Conservation (phyloP, 2,329 filamentous ascomycete species). For the Hypoxylon sp. region DNA sequence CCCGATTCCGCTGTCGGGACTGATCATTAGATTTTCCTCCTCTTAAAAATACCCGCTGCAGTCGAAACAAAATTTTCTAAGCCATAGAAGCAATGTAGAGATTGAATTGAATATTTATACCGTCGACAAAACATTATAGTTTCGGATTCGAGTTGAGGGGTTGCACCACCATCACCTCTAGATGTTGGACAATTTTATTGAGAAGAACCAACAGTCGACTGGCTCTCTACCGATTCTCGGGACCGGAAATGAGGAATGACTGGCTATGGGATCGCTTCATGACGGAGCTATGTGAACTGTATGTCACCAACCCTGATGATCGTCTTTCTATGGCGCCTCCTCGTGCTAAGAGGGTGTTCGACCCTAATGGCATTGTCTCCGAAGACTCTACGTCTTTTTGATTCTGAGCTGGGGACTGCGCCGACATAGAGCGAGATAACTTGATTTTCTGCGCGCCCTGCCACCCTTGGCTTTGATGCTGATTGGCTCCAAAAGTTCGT, state of each 20-base stretch:
- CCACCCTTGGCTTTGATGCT: background rate
- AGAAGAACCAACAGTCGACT: slow-evolving; percentile 26
- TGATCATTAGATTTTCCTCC: slow-evolving; percentile 2
- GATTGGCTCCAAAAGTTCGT: slow-evolving; percentile 3
- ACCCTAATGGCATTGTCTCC: slow-evolving; percentile 16
- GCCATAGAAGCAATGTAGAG: slow-evolving; percentile 18
- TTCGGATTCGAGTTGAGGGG: background rate
- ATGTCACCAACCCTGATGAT: slow-evolving; percentile 38
- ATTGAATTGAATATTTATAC: background rate
- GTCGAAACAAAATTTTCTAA: slow-evolving; percentile 4
- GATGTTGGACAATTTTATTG: slow-evolving; percentile 10
- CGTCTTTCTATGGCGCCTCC: slow-evolving; percentile 41
- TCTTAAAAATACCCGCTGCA: background rate
- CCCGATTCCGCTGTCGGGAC: background rate
- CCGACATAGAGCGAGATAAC: slow-evolving; percentile 46
- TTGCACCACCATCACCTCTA: background rate
- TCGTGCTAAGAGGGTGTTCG: slow-evolving; percentile 13
- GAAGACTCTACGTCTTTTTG: slow-evolving; percentile 11
- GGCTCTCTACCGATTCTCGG: slow-evolving; percentile 7
- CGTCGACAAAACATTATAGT: background rate
- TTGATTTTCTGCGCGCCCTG: slow-evolving; percentile 25
- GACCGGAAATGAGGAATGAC: background rate
- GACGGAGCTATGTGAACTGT: slow-evolving; percentile 27
- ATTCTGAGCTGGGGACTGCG: slow-evolving; percentile 19
- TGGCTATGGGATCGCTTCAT: slow-evolving; percentile 8